Percentiles rank a stretch among this genome's conserved stretches.
phyloP scores from a whole-genome alignment of 1,284 basidiomycete genomes.

The Mycena citricolor region DNA sequence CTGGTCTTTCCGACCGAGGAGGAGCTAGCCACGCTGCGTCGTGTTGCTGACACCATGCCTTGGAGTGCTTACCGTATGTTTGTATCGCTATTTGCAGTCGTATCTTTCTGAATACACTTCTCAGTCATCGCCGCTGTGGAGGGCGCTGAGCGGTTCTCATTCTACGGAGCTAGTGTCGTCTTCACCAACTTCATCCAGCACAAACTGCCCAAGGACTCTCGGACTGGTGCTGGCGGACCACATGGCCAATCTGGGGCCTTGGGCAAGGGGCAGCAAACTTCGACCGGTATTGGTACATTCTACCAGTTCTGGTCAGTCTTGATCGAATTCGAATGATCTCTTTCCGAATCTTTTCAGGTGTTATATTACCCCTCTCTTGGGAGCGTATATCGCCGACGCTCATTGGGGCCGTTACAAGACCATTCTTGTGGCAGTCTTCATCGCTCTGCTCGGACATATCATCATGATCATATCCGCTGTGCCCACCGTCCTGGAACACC shows the following conservation, averaged over 20 bases:
- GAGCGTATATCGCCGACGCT: slow-evolving; percentile 77
- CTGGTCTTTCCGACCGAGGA: slow-evolving; percentile 71
- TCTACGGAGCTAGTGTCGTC: slow-evolving; percentile 65
- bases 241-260: slow-evolving; percentile 70
- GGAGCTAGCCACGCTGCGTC: slow-evolving; percentile 59
- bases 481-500: slow-evolving; percentile 66
- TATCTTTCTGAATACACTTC: slow-evolving; percentile 15
- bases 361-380: slow-evolving; percentile 59
- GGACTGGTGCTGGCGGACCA: slow-evolving; percentile 61
- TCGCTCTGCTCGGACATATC: slow-evolving; percentile 69
- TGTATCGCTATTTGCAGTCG: slow-evolving; percentile 19
- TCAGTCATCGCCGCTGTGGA: slow-evolving; percentile 72
- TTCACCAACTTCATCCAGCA: slow-evolving; percentile 77
- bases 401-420: slow-evolving; percentile 77
- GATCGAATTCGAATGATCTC: neutral
- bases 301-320: slow-evolving; percentile 54
- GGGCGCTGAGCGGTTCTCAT: slow-evolving; percentile 76
- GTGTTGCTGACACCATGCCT: slow-evolving; percentile 61
- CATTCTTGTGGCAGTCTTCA: slow-evolving; percentile 52
- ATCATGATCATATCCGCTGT: slow-evolving; percentile 73
- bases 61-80: slow-evolving; percentile 65
- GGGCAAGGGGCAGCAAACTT: slow-evolving; percentile 60
- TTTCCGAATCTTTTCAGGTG: slow-evolving; percentile 36
- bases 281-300: slow-evolving; percentile 69
- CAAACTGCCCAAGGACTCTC: slow-evolving; percentile 63